These are phyloP conservation scores for Penicillium sp. DNA, from an alignment of 2,329 filamentous ascomycete genomes.

Conservation along the genomic window DNA sequence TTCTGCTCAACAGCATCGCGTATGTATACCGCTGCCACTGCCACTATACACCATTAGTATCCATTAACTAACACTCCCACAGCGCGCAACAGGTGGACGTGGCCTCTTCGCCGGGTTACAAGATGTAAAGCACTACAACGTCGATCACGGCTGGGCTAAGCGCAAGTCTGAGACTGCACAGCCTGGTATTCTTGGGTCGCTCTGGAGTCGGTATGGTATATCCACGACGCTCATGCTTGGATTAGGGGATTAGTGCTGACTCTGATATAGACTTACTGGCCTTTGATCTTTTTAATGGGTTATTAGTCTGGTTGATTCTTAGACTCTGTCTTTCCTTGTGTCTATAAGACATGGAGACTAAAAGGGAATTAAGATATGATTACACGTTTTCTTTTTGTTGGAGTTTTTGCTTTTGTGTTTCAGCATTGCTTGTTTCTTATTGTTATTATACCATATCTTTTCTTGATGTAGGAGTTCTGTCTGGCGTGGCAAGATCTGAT, in stretches of 20 bases:
- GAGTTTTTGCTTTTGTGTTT: neutral
- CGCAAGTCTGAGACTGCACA: slow-evolving; percentile 22
- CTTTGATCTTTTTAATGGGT: neutral
- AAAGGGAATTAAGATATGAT: neutral
- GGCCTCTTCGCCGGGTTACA: slow-evolving; percentile 43
- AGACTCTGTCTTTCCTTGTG: neutral
- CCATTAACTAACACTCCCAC: neutral
- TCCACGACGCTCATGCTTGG: neutral
- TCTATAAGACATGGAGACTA: neutral
- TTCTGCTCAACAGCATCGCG: slow-evolving; percentile 21
- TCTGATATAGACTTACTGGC: slow-evolving; percentile 14
- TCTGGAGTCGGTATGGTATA: slow-evolving; percentile 28
- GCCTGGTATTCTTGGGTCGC: slow-evolving; percentile 16
- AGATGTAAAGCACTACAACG: slow-evolving; percentile 41
- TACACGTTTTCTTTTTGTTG: neutral
- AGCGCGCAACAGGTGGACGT: slow-evolving; percentile 37
- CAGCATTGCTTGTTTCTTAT: neutral
- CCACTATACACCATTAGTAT: neutral
- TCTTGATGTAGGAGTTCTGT: neutral
- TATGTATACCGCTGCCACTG: slow-evolving; percentile 12
- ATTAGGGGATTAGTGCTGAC: neutral
- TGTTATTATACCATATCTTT: slow-evolving; percentile 1
- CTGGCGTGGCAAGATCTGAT: neutral
- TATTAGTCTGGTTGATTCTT: neutral
- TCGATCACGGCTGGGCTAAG: slow-evolving; percentile 39